These are phyloP conservation scores for Darksidea phi DNA, from an alignment of 495 filamentous ascomycete species.

Conservation along the genomic window DNA sequence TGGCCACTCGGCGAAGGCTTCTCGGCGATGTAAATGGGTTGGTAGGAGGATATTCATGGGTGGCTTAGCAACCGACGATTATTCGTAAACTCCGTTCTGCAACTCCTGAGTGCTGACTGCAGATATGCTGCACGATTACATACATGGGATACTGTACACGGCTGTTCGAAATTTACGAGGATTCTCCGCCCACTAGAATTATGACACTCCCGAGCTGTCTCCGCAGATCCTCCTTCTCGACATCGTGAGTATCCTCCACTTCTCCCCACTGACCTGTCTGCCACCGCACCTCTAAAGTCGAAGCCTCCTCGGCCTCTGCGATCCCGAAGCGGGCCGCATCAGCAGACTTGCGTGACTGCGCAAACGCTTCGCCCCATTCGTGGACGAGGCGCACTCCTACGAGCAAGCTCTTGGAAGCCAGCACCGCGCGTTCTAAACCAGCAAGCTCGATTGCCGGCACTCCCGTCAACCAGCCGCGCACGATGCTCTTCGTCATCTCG, in stretches of 20 bases:
- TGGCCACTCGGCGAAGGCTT: no score
- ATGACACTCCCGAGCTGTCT: constrained; percentile 86
- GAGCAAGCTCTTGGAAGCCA: constrained; percentile 84
- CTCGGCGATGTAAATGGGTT: no score
- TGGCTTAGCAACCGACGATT: no score
- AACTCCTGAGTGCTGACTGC: no score
- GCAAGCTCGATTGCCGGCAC: constrained; percentile 76
- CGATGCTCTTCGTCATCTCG: constrained; percentile 67
- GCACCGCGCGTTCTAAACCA: constrained; percentile 75
- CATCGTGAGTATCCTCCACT: constrained; percentile 98
- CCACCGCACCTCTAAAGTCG: constrained; percentile 82
- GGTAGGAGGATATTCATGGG: no score
- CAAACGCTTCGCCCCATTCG: constrained; percentile 83
- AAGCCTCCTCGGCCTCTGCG: constrained; percentile 71
- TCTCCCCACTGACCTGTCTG: constrained; percentile 91
- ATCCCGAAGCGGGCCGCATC: constrained; percentile 53
- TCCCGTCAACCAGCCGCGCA: constrained; percentile 73
- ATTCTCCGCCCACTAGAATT: constrained; percentile 57
- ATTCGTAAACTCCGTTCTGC: no score
- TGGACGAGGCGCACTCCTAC: constrained; percentile 72
- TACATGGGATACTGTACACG: no score
- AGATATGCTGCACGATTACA: no score
- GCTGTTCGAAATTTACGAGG: background rate
- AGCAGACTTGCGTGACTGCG: constrained; percentile 41
- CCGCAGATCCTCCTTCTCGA: constrained; percentile 85